phyloP scores from a whole-genome alignment of 2,329 filamentous ascomycete genomes.

The Chaetomium sp. region DNA sequence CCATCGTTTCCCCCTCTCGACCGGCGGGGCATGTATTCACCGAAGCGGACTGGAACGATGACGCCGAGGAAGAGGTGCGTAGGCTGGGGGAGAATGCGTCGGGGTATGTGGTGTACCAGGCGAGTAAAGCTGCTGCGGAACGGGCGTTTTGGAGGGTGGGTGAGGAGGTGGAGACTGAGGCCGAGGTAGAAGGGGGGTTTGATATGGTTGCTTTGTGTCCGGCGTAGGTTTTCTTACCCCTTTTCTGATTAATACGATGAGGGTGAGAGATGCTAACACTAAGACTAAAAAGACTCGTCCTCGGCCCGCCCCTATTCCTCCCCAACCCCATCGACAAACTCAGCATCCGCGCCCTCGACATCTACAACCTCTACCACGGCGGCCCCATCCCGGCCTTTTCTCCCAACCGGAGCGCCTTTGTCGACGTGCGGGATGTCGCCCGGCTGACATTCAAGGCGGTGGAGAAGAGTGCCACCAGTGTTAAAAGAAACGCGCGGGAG shows the following conservation, averaged over 20 bases:
- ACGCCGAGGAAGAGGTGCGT: conserved; percentile 11
- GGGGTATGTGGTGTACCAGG: conserved; percentile 16
- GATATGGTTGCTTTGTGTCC: conserved; percentile 14
- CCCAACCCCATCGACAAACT: conserved; percentile 12
- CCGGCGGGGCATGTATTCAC: conserved; percentile 10
- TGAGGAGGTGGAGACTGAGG: background rate
- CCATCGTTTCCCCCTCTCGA: conserved; percentile 11
- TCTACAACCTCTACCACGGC: conserved; percentile 15
- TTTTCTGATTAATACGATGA: background rate
- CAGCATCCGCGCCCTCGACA: conserved; percentile 18
- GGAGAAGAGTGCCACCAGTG: background rate
- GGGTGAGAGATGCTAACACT: background rate
- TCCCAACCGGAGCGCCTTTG: conserved; percentile 15
- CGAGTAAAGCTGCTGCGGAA: conserved; percentile 17
- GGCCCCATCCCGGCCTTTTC: conserved; percentile 11
- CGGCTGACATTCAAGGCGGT: conserved; percentile 11
- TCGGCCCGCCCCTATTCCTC: conserved; percentile 17
- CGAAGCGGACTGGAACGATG: conserved; percentile 17
- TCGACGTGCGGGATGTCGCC: conserved; percentile 19
- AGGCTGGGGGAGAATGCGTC: conserved; percentile 4
- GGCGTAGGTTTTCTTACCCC: conserved; percentile 2
- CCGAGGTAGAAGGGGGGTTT: background rate
- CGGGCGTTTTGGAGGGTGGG: conserved; percentile 13
- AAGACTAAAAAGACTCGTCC: conserved; percentile 2
- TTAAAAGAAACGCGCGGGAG: background rate